Conservation (phyloP, 768 basidiomycete genomes). For the Hirschioporus abietinus region DNA sequence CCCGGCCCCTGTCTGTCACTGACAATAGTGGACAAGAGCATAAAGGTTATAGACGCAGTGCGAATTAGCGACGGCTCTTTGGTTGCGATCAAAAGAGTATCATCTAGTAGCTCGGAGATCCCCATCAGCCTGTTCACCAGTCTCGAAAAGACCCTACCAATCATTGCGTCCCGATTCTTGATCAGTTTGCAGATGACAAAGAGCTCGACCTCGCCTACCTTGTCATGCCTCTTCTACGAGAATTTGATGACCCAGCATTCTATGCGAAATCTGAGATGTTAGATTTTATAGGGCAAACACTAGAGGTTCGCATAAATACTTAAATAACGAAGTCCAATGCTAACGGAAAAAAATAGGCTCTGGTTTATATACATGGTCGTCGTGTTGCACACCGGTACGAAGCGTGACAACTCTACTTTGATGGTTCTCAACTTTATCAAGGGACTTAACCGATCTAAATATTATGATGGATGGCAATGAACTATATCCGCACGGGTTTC, state of each 20-base stretch:
- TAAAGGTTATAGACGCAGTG: conserved; percentile 24
- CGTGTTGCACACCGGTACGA: conserved; percentile 12
- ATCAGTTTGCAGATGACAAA: conserved; percentile 15
- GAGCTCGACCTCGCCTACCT: conserved; percentile 10
- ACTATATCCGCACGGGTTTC: conserved; percentile 16
- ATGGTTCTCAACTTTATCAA: too few species aligned
- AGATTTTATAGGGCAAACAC: conserved; percentile 20
- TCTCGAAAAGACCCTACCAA: conserved; percentile 15
- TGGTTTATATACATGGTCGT: conserved; percentile 10
- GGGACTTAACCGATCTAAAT: conserved; percentile 19
- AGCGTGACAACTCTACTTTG: too few species aligned
- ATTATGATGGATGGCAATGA: conserved; percentile 20
- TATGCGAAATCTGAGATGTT: conserved; percentile 18
- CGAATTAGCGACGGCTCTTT: conserved; percentile 21
- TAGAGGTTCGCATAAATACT: conserved; percentile 21
- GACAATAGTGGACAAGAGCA: background rate
- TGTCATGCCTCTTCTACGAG: conserved; percentile 24
- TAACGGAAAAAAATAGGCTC: too few species aligned
- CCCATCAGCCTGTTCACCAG: conserved; percentile 13
- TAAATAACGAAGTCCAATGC: too few species aligned
- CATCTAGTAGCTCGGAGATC: conserved; percentile 11
- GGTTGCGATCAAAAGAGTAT: conserved; percentile 27
- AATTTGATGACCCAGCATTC: conserved; percentile 21
- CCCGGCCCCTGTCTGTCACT: too few species aligned
- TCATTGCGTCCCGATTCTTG: conserved; percentile 21